Base-by-base conservation (phyloP, 441 rosid genomes). In the Syzygium syzygioides region DNA sequence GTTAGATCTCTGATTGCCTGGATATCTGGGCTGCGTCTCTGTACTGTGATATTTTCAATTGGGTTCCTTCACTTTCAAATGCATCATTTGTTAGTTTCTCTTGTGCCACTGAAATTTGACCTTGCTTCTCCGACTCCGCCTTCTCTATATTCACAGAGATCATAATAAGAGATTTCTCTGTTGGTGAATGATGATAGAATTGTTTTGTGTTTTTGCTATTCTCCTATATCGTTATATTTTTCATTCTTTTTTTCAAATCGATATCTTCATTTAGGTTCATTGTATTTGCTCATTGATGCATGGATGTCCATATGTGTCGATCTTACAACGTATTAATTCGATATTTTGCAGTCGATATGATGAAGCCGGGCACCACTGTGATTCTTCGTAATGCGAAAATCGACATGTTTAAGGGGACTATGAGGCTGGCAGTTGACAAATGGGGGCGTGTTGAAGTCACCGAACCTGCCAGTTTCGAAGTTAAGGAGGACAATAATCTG, bases 391-490 rank as follows among this genome's bases (percentile, higher is more conserved):
- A 97, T 90, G 97, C 99, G 8, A 97, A 96, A 96, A 95, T 97
- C 85, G 98, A 95, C 88, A 96, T 97, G 99, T 97, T 97, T 94
- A 97, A 97, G 92, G 94, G 98, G 28, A 93, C 97, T 30, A 97
- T 97, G 98, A 94, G 99, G 94, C 94, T 97, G 60, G 97, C 97
- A 3, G 98, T 97, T 79, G 99, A 97, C 91, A 95, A 97, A 90
- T 96, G 99, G 99, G 99, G 99, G 52, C 98, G 94, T 13, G 91
- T 97, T 1, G 97, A 97, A 92, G 96, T 91, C 48, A 92, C 96
- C 0, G 98, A 95, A 86, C 94, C 98, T 1, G 96, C 97, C 0
- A 83, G 89, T 56, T 95, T 97, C 68, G 91, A 54, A 1, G 97
- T 95, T 86, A 94, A 93, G 76, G 95, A 96, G 90, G 93, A 90